These are phyloP conservation scores for Torulaspora maleeae DNA, from an alignment of 805 yeast genomes.

Conservation along the genomic window DNA sequence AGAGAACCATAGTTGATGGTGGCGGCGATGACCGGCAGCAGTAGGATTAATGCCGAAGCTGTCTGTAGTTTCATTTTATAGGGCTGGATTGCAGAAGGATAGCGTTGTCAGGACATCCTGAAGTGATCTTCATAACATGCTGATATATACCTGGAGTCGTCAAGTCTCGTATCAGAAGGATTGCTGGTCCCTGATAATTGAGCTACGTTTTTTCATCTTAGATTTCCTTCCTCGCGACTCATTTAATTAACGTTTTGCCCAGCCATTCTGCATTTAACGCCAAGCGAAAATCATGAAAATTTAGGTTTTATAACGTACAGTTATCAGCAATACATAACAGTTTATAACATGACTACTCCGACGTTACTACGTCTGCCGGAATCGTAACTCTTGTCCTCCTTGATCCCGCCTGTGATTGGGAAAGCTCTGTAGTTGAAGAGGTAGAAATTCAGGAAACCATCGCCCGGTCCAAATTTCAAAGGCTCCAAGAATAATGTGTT, in stretches of 20 bases:
- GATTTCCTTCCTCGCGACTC: too few species aligned
- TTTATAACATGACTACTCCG: constrained; percentile 75
- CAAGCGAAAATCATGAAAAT: neutral
- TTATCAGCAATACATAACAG: neutral
- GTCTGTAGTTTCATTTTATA: constrained; percentile 1
- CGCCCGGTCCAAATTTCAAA: constrained; percentile 88
- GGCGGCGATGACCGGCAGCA: neutral
- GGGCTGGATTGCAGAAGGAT: neutral
- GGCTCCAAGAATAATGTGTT: constrained; percentile 77
- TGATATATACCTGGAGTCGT: neutral
- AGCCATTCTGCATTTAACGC: constrained; percentile 5
- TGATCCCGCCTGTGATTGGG: constrained; percentile 78
- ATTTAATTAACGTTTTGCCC: constrained; percentile 5
- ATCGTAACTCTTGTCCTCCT: constrained; percentile 49
- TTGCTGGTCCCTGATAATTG: neutral
- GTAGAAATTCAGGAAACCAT: constrained; percentile 86
- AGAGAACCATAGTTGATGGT: constrained; percentile 2
- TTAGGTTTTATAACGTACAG: neutral
- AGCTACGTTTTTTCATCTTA: neutral
- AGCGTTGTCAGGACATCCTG: neutral
- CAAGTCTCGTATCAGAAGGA: neutral
- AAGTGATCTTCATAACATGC: neutral
- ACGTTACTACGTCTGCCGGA: constrained; percentile 65
- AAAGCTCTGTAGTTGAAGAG: constrained; percentile 83
- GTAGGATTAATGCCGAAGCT: neutral